phyloP scores from a whole-genome alignment of 2,329 filamentous ascomycete species.

The Pseudogymnoascus sp. region DNA sequence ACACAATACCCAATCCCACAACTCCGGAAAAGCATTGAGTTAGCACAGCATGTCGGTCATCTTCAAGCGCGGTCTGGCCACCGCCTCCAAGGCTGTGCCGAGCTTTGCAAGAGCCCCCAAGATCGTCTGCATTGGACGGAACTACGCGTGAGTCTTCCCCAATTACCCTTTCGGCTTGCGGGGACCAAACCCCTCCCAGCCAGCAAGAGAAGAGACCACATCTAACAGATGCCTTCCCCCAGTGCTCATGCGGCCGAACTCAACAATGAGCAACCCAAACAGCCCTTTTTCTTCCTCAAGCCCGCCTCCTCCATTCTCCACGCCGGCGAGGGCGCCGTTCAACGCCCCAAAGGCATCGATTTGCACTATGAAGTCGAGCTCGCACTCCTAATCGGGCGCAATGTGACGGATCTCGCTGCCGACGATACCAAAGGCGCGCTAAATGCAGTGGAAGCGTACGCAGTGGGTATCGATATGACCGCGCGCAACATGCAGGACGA shows the following conservation, averaged over 20 bases:
- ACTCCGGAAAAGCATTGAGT: background rate
- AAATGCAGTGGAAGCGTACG: slow-evolving; percentile 81
- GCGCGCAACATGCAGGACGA: slow-evolving; percentile 92
- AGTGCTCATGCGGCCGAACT: slow-evolving; percentile 93
- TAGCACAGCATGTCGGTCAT: background rate
- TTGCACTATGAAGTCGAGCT: slow-evolving; percentile 96
- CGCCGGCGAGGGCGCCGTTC: slow-evolving; percentile 68
- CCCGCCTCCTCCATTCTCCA: slow-evolving; percentile 78
- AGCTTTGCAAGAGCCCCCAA: slow-evolving; percentile 34
- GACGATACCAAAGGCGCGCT: slow-evolving; percentile 68
- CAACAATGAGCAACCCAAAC: slow-evolving; percentile 77
- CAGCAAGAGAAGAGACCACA: slow-evolving; percentile 2
- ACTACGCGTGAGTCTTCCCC: slow-evolving; percentile 69
- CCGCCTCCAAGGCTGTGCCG: slow-evolving; percentile 33
- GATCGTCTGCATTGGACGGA: slow-evolving; percentile 79
- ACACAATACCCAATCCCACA: background rate
- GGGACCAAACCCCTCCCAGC: background rate
- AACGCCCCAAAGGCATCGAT: slow-evolving; percentile 73
- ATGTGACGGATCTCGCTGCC: slow-evolving; percentile 59
- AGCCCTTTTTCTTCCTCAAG: slow-evolving; percentile 99
- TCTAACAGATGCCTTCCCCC: slow-evolving; percentile 13
- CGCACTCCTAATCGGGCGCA: slow-evolving; percentile 78
- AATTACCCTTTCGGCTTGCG: slow-evolving; percentile 11
- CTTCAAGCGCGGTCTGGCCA: slow-evolving; percentile 23
- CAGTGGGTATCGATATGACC: slow-evolving; percentile 94